These are phyloP conservation scores for Dactylonectria estremocensis DNA, from an alignment of 2,329 filamentous ascomycete genomes.

Conservation along the genomic window DNA sequence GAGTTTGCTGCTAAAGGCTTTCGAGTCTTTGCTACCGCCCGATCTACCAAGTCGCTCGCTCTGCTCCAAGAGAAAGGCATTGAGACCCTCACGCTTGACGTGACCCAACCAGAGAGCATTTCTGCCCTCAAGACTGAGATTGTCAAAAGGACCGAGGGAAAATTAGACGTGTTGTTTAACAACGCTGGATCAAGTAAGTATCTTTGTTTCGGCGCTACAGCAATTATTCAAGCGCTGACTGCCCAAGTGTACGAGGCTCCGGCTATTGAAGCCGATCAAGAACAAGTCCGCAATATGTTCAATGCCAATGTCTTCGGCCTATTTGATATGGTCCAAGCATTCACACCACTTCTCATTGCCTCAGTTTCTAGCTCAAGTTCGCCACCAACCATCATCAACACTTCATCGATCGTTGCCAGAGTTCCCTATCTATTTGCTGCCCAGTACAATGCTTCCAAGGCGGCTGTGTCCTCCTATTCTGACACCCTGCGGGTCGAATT, in stretches of 20 bases:
- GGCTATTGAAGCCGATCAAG: constrained; percentile 27
- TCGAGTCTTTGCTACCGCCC: constrained; percentile 35
- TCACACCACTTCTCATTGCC: constrained; percentile 31
- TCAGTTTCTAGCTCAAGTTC: constrained; percentile 12
- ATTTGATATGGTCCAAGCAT: constrained; percentile 29
- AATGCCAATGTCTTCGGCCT: constrained; percentile 35
- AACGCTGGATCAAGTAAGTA: constrained; percentile 32
- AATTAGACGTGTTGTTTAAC: constrained; percentile 33
- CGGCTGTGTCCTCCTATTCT: constrained; percentile 26
- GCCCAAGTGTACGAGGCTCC: constrained; percentile 28
- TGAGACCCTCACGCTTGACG: constrained; percentile 29
- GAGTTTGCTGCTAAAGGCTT: constrained; percentile 29
- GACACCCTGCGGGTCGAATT: constrained; percentile 31
- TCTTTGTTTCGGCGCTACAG: background rate
- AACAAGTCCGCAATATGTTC: constrained; percentile 27
- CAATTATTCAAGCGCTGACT: background rate
- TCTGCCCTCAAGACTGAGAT: constrained; percentile 24
- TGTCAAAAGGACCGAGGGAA: constrained; percentile 20
- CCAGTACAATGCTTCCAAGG: constrained; percentile 29
- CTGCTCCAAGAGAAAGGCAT: constrained; percentile 27
- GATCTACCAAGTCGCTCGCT: constrained; percentile 24
- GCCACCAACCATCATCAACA: constrained; percentile 26
- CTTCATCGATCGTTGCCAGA: constrained; percentile 25
- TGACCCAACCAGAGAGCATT: constrained; percentile 33
- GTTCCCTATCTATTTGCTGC: constrained; percentile 18